A percentile compares a stretch with the other conserved stretches of the same genome.
These are phyloP conservation scores for Linderina pennispora DNA, from an alignment of 192 early-diverging fungal species.

Conservation along the genomic window DNA sequence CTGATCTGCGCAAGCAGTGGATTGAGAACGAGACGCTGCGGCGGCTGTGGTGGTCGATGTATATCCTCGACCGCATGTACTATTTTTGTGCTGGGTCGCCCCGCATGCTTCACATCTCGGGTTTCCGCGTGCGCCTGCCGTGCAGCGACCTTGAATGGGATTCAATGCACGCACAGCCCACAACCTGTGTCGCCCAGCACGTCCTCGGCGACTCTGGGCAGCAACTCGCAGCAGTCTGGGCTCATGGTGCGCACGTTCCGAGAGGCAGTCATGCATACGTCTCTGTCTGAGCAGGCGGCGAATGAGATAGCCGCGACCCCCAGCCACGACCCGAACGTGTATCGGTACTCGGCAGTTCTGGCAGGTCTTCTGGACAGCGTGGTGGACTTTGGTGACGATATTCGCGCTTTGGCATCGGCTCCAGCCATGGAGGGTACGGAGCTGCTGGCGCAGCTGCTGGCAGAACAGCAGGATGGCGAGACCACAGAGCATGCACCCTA, in stretches of 20 bases:
- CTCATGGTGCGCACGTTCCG: constrained; percentile 44
- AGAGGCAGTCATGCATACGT: constrained; percentile 42
- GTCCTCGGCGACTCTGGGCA: neutral
- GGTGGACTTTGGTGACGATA: constrained; percentile 35
- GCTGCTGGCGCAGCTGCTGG: constrained; percentile 21
- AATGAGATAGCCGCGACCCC: constrained; percentile 30
- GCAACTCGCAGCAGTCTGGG: constrained; percentile 11
- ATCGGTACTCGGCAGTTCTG: constrained; percentile 24
- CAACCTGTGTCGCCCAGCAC: constrained; percentile 17
- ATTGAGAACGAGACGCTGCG: constrained; percentile 41
- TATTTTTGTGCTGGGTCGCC: constrained; percentile 19
- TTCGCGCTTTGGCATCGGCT: constrained; percentile 29
- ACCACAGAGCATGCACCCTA: too few relatives aligned
- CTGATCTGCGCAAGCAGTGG: constrained; percentile 26
- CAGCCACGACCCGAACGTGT: constrained; percentile 23
- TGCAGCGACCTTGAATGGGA: constrained; percentile 46
- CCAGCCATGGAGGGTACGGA: constrained; percentile 34
- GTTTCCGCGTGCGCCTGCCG: constrained; percentile 36
- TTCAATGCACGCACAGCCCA: constrained; percentile 21
- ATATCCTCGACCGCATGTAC: constrained; percentile 32
- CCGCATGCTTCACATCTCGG: constrained; percentile 21
- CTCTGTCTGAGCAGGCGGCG: constrained; percentile 24
- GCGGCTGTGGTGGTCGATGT: constrained; percentile 44
- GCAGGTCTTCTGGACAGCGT: constrained; percentile 37
- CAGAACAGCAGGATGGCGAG: constrained; percentile 8